Evolutionary conservation across 345 rosid species (phyloP), one percentile per base, ranked within the genome.

Genomic region (Excoecaria agallocha): DNA sequence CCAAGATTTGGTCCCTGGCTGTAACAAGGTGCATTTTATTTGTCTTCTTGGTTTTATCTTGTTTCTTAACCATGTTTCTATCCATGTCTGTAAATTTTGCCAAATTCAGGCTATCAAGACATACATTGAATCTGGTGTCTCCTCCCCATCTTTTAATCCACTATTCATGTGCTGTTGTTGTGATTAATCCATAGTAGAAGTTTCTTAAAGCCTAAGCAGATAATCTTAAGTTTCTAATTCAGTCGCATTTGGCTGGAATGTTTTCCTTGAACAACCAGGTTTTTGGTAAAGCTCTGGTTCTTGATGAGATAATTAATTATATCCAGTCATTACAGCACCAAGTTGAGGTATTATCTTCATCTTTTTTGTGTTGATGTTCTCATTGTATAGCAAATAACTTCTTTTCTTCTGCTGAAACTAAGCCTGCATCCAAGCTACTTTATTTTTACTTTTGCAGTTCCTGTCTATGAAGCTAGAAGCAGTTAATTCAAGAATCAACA

Each of bases 1-100:
- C 61, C 97, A 91, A 85, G 98, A 91, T 77, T 78, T 93, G 85
- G 98, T 93, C 8, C 98, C 97, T n/a, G 97, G 97, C 62, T 91
- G 97, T 83, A 89, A 90, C 74, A 91, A 93, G 91, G 98, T 93
- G 43, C 80, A 56, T 66, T 16, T 37, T 48, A 6, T 20, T 64
- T 69, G 19, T 35, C 2, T 41, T 35, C 2, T 41, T 4, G 60
- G 56, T 72, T 75, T 43, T 54, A 57, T 48, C 2, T 30, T 30
- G 30, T 30, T 30, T 49, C 56, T 11, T 45, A 54, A 71, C 67
- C 3, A 7, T 60, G 37, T 74, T 74, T 19, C 69, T 49, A 6
- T 60, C 54, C 7, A 50, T 17, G 51, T 10, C 12, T 35, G 55
- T 57, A 48, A 48, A 13, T 55, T 69, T 48, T 63, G 5, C 6